Base-by-base conservation (phyloP, 805 yeast genomes). In the Metschnikowia peoriensis region DNA sequence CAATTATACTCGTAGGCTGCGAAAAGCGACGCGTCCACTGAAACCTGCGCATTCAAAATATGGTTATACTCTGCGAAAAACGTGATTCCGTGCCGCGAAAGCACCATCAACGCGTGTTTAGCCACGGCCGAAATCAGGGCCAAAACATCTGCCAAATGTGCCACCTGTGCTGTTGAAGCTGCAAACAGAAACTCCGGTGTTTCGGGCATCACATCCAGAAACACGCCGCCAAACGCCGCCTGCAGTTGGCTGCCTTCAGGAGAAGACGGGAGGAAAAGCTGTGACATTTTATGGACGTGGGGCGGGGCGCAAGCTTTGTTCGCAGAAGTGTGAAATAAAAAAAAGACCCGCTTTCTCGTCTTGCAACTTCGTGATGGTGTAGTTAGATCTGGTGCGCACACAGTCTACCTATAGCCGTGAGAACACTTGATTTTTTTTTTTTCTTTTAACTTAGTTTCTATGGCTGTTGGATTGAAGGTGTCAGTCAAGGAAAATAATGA, bases 11-110 rank as follows among this genome's bases (percentile, higher is more conserved):
- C 66, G 54, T 58, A 75, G 27, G 59, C 61, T 6, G 63, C 56
- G 49, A 75, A 75, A 29, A 75, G 57, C 4, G 78, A 59, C 15
- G 73, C 65, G 53, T 75, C 79, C 1, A 75, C 64, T 15, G 65
- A 61, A 22, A 68, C 61, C 50, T 66, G 73, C 29, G 67, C 71
- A 50, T 72, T 73, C 22, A 64, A 41, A 12, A 72, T 65, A 52
- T 72, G 77, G 56, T 75, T 72, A 51, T 64, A 63, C 48, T 72
- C 76, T 6, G 73, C 47, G 50, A 67, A 72, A 22, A 75, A 48
- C 15, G 64, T 58, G 47, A 75, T 59, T 3, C 78, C 77, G 27
- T 60, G 57, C 10, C 65, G 63, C 9, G 63, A 62, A 28, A 75
- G 62, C 32, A 68, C 64, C 59, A 75, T 58, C 41, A 72, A 56